Base-by-base conservation (phyloP, 2,329 filamentous ascomycete species). In the Raffaelea albimanens region DNA sequence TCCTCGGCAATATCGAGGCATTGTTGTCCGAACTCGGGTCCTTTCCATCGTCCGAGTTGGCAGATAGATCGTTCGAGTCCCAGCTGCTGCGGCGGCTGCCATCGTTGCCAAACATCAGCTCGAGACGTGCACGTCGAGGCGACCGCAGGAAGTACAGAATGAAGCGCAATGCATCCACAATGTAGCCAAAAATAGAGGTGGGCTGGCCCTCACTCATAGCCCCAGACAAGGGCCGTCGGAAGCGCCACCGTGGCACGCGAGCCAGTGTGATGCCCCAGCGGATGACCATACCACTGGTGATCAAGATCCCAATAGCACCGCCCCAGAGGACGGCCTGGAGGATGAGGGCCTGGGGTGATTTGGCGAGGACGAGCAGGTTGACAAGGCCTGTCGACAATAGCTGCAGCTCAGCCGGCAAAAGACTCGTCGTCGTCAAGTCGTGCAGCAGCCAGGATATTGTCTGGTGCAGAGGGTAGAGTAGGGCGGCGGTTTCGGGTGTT, bases 191-290 rank as follows among this genome's bases (percentile, higher is more conserved):
- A 22, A 34, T 46, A n/a, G 21, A 7, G 13, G 33, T 2, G 16
- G 42, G 7, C 65, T 46, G 52, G 66, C 63, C 54, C 70, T 45
- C 55, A 51, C 48, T 65, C 62, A 55, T 66, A n/a, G n/a, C n/a
- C n/a, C n/a, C 13, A 63, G 48, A 61, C 58, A 5, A 56, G 57
- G 72, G 67, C 47, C 82, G 78, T 56, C 80, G 77, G 57, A 97
- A 90, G 40, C 90, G 85, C 88, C 91, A 96, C 57, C 82, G 88
- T 2, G 93, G 93, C 18, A 97, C 87, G 49, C 91, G 77, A 44
- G 91, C 90, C 51, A 98, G 69, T 22, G 83, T 77, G 46, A 97
- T 84, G 41, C 87, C 89, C 85, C 87, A 94, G 57, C 75, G 76
- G 33, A 97, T 78, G 13, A 93, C 78, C 25, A 81, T 75, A 25